phyloP scores from a whole-genome alignment of 225 moss, liverwort and hornwort genomes.

The Ulota crispa region DNA sequence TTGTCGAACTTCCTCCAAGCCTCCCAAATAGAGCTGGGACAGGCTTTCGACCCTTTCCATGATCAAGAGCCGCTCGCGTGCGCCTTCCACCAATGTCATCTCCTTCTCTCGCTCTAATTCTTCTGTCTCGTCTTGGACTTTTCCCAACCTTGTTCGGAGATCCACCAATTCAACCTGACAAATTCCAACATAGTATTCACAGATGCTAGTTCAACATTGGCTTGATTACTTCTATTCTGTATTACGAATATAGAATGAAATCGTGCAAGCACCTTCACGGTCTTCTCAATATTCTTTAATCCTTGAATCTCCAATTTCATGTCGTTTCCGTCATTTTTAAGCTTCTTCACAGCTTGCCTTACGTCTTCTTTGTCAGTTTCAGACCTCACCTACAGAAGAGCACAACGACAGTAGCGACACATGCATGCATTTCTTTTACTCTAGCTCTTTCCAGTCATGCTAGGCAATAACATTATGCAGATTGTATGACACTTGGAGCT shows the following conservation, averaged over 20 bases:
- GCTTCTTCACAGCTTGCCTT: constrained; percentile 68
- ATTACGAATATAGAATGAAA: not conserved
- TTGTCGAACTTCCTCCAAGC: constrained; percentile 86
- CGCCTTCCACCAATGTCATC: constrained; percentile 65
- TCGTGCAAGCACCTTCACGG: constrained; percentile 41
- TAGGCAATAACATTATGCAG: too few species aligned
- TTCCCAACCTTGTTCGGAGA: constrained; percentile 60
- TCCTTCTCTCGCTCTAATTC: constrained; percentile 74
- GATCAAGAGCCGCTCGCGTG: constrained; percentile 75
- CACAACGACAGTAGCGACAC: not conserved
- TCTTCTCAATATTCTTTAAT: constrained; percentile 71
- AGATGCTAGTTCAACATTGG: too few species aligned
- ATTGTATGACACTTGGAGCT: too few species aligned
- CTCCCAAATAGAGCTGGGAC: constrained; percentile 89
- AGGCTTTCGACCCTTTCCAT: constrained; percentile 92
- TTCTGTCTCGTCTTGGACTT: constrained; percentile 63
- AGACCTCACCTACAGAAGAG: constrained; percentile 41
- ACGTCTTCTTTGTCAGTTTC: constrained; percentile 67
- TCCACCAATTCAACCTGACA: constrained; percentile 63
- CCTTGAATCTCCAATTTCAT: constrained; percentile 82
- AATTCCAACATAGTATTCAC: not conserved
- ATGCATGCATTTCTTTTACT: too few species aligned
- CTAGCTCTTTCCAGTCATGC: too few species aligned
- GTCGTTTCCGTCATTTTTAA: constrained; percentile 70
- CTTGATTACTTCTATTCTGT: not conserved